These are phyloP conservation scores for Mycocentrospora acerina DNA, from an alignment of 2,329 filamentous ascomycete species.

Conservation along the genomic window DNA sequence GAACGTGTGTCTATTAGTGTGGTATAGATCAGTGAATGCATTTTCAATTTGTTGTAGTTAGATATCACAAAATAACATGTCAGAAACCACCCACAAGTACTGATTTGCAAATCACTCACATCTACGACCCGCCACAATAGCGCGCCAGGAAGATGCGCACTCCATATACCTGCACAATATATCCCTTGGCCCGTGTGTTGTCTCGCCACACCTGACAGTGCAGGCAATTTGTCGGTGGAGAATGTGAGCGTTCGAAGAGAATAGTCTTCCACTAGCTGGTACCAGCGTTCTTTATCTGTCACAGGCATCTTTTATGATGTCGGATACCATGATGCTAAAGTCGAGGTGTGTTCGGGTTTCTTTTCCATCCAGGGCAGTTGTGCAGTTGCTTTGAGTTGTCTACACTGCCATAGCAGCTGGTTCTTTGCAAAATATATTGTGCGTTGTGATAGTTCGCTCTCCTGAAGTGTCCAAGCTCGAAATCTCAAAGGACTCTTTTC, in stretches of 20 bases:
- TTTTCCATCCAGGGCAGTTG: slow-evolving; percentile 2
- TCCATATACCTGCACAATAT: slow-evolving; percentile 2
- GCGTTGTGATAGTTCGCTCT: background rate
- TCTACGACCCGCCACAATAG: slow-evolving; percentile 1
- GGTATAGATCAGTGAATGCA: no score
- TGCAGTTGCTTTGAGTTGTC: background rate
- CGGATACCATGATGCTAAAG: background rate
- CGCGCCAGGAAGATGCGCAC: background rate
- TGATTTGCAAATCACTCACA: no score
- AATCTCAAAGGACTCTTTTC: background rate
- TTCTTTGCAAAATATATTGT: background rate
- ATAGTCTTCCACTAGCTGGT: slow-evolving; percentile 1
- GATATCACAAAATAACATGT: no score
- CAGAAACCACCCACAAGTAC: no score
- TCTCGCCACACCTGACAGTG: slow-evolving; percentile 1
- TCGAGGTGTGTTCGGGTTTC: background rate
- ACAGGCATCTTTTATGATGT: background rate
- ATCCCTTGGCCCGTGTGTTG: background rate
- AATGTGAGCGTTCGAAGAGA: background rate
- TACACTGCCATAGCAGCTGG: slow-evolving; percentile 1
- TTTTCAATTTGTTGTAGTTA: no score
- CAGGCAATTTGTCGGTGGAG: background rate
- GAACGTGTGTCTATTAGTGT: background rate
- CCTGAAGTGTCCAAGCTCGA: slow-evolving; percentile 5
- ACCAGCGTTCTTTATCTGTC: background rate